Evolutionary conservation across 208 protist genomes (phyloP).

Genomic region (Crithidia brevicula): DNA sequence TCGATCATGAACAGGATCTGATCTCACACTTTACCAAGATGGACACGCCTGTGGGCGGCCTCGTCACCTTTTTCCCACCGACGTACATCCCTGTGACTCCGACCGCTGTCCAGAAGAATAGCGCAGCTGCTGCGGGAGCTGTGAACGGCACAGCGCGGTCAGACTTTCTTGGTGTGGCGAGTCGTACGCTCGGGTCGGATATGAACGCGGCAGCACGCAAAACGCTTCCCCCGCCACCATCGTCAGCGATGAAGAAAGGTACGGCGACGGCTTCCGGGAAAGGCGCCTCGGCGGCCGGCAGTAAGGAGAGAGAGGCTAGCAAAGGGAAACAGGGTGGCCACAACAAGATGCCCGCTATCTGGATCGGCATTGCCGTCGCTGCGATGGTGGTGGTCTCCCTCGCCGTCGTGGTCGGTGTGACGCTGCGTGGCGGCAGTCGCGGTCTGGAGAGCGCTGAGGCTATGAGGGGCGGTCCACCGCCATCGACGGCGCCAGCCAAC

Average conservation of each 20-base stretch:
- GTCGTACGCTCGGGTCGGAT: neutral
- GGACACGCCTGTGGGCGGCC: slow-evolving; percentile 35
- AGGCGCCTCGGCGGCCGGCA: neutral
- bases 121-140: neutral
- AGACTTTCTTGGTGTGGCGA: neutral
- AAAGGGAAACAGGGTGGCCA: neutral
- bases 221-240: neutral
- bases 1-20: slow-evolving; percentile 56
- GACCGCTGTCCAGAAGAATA: neutral
- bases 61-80: slow-evolving; percentile 49
- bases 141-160: neutral
- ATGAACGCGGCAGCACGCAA: slow-evolving; percentile 4
- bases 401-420: slow-evolving; percentile 16
- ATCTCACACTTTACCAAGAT: slow-evolving; percentile 43
- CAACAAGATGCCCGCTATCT: slow-evolving; percentile 10
- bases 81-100: slow-evolving; percentile 36
- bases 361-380: slow-evolving; percentile 16
- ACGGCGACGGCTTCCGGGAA: neutral
- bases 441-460: neutral
- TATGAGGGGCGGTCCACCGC: neutral
- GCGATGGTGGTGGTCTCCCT: slow-evolving; percentile 19
- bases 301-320: neutral
- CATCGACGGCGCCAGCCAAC: too few relatives aligned
- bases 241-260: neutral
- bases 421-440: slow-evolving; percentile 5